Conservation (phyloP, 805 yeast species). For the Torulaspora franciscae region DNA sequence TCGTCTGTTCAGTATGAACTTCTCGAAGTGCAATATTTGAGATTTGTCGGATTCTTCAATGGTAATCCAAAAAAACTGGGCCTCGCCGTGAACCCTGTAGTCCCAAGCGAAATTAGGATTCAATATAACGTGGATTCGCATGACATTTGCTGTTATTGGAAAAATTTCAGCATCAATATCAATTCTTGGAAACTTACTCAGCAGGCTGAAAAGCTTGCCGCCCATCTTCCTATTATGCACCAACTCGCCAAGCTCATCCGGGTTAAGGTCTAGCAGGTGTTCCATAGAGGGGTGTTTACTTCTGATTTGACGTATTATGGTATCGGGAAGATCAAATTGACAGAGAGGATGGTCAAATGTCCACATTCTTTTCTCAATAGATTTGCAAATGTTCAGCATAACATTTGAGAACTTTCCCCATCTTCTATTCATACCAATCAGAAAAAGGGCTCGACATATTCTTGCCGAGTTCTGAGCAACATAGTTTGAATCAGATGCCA, state of each 20-base stretch:
- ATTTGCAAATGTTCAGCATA: slow-evolving; percentile 75
- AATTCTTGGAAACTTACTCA: slow-evolving; percentile 71
- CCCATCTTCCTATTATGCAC: slow-evolving; percentile 83
- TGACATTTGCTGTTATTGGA: slow-evolving; percentile 82
- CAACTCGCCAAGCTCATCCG: slow-evolving; percentile 79
- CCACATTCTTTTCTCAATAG: slow-evolving; percentile 84
- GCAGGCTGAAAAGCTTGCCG: slow-evolving; percentile 47
- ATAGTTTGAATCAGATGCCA: slow-evolving; percentile 81
- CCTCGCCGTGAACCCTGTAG: slow-evolving; percentile 68
- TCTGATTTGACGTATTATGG: slow-evolving; percentile 56
- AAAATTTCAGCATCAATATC: slow-evolving; percentile 74
- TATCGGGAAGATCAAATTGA: slow-evolving; percentile 77
- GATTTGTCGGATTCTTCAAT: slow-evolving; percentile 81
- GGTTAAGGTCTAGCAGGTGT: slow-evolving; percentile 62
- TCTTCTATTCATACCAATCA: slow-evolving; percentile 79
- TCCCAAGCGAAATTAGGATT: slow-evolving; percentile 87
- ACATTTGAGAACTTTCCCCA: slow-evolving; percentile 83
- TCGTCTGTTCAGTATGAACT: slow-evolving; percentile 59
- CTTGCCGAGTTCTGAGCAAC: slow-evolving; percentile 95
- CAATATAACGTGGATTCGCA: slow-evolving; percentile 68
- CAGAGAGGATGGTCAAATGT: slow-evolving; percentile 82
- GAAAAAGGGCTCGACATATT: slow-evolving; percentile 83
- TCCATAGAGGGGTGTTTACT: slow-evolving; percentile 66
- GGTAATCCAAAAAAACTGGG: slow-evolving; percentile 86
- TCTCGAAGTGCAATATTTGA: slow-evolving; percentile 75